phyloP scores from a whole-genome alignment of 148 eudicot genomes.

The Vaccinium myrtillus region DNA sequence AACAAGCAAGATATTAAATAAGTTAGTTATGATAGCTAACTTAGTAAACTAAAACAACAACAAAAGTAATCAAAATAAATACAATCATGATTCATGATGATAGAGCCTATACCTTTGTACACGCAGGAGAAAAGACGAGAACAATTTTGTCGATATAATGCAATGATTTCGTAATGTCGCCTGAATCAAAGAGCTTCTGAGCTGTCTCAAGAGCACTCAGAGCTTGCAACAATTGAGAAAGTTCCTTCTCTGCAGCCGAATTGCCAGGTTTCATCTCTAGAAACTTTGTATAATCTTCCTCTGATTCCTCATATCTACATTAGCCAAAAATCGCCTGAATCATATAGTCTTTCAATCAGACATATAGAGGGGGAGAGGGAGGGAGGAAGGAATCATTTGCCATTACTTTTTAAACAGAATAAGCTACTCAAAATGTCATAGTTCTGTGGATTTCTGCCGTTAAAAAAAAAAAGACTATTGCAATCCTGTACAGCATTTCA shows the following conservation, averaged over 20 bases:
- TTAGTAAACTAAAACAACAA: background rate
- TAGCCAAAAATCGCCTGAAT: slow-evolving; percentile 33
- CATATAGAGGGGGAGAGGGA: background rate
- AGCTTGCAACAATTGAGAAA: slow-evolving; percentile 86
- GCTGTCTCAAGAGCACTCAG: slow-evolving; percentile 71
- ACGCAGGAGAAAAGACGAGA: slow-evolving; percentile 91
- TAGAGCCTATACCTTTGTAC: slow-evolving; percentile 57
- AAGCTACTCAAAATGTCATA: background rate
- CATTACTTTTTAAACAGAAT: background rate
- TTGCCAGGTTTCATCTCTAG: slow-evolving; percentile 70
- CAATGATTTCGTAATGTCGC: slow-evolving; percentile 71
- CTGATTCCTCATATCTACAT: slow-evolving; percentile 86
- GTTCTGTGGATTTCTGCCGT: background rate
- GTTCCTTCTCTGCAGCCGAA: slow-evolving; percentile 85
- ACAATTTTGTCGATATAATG: slow-evolving; percentile 78
- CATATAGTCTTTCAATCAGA: slow-evolving; percentile 27
- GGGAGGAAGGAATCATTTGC: background rate
- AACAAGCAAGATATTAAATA: background rate
- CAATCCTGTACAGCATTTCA: background rate
- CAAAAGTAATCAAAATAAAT: slow-evolving; percentile 2
- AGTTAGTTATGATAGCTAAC: slow-evolving; percentile 7
- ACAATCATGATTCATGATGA: background rate
- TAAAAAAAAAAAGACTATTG: background rate
- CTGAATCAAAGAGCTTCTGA: slow-evolving; percentile 59
- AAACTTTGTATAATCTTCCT: slow-evolving; percentile 64